These are phyloP conservation scores for Pythium folliculosum DNA, from an alignment of 352 stramenopile species.

Conservation along the genomic window DNA sequence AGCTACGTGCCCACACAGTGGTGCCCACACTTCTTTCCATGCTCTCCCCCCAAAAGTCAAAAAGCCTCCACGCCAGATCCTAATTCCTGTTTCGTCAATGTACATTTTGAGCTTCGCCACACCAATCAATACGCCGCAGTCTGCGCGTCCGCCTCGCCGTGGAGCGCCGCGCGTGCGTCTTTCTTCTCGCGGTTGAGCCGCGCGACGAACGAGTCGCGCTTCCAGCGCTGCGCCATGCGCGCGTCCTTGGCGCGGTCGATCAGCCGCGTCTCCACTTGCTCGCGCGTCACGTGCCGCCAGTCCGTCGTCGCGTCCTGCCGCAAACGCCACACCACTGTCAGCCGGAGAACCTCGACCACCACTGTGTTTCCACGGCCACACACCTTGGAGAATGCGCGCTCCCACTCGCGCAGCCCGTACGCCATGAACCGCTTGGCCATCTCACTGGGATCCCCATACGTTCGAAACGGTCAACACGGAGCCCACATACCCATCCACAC, in stretches of 20 bases:
- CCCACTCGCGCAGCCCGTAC: slow-evolving; percentile 50
- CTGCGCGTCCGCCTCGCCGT: slow-evolving; percentile 14
- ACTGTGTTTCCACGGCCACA: background rate
- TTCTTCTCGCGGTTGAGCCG: slow-evolving; percentile 80
- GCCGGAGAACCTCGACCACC: background rate
- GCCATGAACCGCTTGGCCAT: slow-evolving; percentile 65
- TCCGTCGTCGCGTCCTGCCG: slow-evolving; percentile 56
- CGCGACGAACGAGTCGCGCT: slow-evolving; percentile 79
- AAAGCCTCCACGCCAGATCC: background rate
- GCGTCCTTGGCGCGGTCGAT: slow-evolving; percentile 58
- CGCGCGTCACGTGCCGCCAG: slow-evolving; percentile 57
- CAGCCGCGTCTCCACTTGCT: slow-evolving; percentile 51
- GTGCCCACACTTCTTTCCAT: background rate
- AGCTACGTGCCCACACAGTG: background rate
- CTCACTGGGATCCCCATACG: slow-evolving; percentile 30
- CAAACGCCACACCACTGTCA: background rate
- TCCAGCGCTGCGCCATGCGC: slow-evolving; percentile 59
- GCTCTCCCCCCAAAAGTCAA: background rate
- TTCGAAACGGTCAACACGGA: background rate
- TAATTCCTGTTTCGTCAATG: background rate
- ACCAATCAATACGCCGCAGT: slow-evolving; percentile 13
- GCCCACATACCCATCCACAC: background rate
- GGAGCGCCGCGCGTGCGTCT: slow-evolving; percentile 39
- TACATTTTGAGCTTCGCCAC: slow-evolving; percentile 5
- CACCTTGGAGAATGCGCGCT: slow-evolving; percentile 58